phyloP scores from a whole-genome alignment of 2,329 filamentous ascomycete genomes.

The Raffaelea ambrosiae region DNA sequence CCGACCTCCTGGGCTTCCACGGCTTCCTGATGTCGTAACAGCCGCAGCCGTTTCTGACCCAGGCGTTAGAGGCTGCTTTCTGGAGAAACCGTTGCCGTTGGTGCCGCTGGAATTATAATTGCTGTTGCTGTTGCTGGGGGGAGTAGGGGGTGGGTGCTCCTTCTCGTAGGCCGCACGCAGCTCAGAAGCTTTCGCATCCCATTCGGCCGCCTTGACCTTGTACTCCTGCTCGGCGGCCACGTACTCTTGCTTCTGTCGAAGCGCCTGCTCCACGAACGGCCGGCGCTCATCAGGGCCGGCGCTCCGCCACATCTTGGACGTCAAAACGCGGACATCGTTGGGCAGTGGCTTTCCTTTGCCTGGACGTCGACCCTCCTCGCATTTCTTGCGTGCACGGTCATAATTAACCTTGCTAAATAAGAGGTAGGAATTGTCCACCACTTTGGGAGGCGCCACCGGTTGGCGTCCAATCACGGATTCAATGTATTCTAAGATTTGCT shows the following conservation, averaged over 20 bases:
- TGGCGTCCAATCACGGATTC: slow-evolving; percentile 60
- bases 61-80: no score
- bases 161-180: slow-evolving; percentile 43
- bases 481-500: slow-evolving; percentile 43
- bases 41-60: no score
- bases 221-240: slow-evolving; percentile 48
- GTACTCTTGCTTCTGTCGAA: slow-evolving; percentile 60
- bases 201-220: slow-evolving; percentile 53
- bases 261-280: slow-evolving; percentile 70
- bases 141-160: slow-evolving; percentile 35
- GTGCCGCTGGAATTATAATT: background rate
- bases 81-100: no score
- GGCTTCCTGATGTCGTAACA: no score
- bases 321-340: slow-evolving; percentile 77
- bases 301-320: slow-evolving; percentile 87
- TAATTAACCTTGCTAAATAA: slow-evolving; percentile 76
- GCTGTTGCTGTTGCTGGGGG: background rate
- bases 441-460: slow-evolving; percentile 62
- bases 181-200: slow-evolving; percentile 59
- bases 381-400: slow-evolving; percentile 50
- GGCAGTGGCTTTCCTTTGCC: slow-evolving; percentile 58
- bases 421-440: slow-evolving; percentile 76
- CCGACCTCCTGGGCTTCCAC: no score
- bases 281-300: slow-evolving; percentile 59
- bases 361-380: slow-evolving; percentile 56